Evolutionary conservation across 192 early-diverging fungal genomes (phyloP).

Genomic region (Dissophora globulifera): DNA sequence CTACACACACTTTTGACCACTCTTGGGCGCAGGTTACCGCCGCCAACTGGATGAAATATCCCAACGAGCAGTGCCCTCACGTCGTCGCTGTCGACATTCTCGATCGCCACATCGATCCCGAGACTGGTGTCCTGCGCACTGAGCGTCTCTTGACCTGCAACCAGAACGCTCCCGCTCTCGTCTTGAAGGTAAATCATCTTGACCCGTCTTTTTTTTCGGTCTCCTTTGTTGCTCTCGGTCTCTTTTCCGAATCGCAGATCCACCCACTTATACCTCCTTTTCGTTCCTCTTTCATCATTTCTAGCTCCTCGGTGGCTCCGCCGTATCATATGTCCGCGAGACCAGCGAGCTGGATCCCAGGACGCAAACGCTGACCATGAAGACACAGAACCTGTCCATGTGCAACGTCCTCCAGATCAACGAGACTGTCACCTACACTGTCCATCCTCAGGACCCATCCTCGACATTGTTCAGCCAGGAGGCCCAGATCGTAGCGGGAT

Average conservation of each 20-base stretch:
- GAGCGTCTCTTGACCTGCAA: conserved; percentile 91
- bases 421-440: conserved; percentile 85
- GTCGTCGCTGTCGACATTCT: conserved; percentile 93
- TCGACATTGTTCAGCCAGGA: conserved; percentile 83
- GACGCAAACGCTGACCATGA: conserved; percentile 76
- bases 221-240: not conserved
- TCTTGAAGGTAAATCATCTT: conserved; percentile 62
- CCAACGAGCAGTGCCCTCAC: conserved; percentile 92
- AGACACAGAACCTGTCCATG: conserved; percentile 87
- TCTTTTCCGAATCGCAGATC: too few relatives aligned
- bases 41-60: conserved; percentile 98
- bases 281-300: not conserved
- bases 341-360: conserved; percentile 87
- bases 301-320: conserved; percentile 72
- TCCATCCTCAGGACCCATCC: conserved; percentile 64
- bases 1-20: conserved; percentile 81
- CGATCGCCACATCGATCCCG: conserved; percentile 80
- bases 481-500: conserved; percentile 84
- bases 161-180: conserved; percentile 86
- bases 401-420: conserved; percentile 84
- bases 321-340: conserved; percentile 89
- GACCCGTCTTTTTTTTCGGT: not conserved
- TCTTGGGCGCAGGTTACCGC: conserved; percentile 84
- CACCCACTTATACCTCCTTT: not conserved
- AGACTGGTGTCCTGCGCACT: conserved; percentile 86